Conservation (phyloP, 257 asterid species). For the Jacaranda mimosifolia region DNA sequence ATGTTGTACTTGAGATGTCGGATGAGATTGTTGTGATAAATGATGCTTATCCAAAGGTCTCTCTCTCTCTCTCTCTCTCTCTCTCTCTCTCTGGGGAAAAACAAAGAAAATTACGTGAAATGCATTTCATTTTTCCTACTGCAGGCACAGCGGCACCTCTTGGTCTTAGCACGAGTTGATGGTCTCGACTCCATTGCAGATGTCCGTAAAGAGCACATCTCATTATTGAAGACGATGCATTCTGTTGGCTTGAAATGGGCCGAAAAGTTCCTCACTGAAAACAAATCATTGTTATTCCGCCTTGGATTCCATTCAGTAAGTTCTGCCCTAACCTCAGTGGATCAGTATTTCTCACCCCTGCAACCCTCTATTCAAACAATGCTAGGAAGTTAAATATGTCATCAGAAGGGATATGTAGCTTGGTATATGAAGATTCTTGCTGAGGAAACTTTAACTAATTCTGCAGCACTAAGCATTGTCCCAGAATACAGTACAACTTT, state of each 20-base stretch:
- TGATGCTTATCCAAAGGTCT: conserved; percentile 95
- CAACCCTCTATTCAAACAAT: conserved; percentile 3
- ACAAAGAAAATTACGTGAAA: conserved; percentile 6
- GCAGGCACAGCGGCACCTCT: conserved; percentile 79
- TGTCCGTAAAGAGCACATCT: conserved; percentile 62
- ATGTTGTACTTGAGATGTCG: conserved; percentile 57
- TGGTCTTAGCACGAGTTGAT: conserved; percentile 74
- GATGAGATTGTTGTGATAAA: conserved; percentile 79
- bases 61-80: conserved; percentile 35
- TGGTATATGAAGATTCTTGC: conserved; percentile 1
- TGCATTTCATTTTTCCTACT: conserved; percentile 14
- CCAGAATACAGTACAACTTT: not conserved
- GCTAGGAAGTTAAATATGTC: conserved; percentile 1
- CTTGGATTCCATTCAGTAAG: conserved; percentile 94
- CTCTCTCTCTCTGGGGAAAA: not conserved
- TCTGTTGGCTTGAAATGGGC: conserved; percentile 80
- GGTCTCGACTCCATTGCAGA: conserved; percentile 81
- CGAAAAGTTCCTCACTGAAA: conserved; percentile 61
- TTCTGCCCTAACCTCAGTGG: conserved; percentile 16
- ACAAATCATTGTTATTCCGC: conserved; percentile 70
- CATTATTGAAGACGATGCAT: conserved; percentile 75
- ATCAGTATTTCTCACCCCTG: not conserved
- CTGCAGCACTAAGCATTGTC: not conserved
- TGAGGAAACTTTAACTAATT: conserved; percentile 2
- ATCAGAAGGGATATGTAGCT: not conserved